Evolutionary conservation across 768 basidiomycete genomes (phyloP).

Genomic region (Leccinum ochraceum): DNA sequence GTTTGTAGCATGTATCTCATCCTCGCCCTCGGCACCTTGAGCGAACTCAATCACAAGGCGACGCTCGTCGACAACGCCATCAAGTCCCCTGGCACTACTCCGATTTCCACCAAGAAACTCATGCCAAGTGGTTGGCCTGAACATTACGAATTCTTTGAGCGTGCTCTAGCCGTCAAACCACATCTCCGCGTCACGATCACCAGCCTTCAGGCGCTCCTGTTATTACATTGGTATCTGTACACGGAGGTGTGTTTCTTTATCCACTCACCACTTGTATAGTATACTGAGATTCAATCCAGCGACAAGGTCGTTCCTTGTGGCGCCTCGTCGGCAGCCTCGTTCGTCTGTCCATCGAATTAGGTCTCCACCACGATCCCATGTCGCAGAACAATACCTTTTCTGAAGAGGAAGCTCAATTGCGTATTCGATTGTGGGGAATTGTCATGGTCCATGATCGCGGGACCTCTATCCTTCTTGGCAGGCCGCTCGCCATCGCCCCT

Average conservation of each 20-base stretch:
- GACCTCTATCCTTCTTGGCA: slow-evolving; percentile 83
- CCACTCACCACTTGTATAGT: neutral
- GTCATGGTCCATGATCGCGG: slow-evolving; percentile 87
- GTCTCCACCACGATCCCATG: slow-evolving; percentile 83
- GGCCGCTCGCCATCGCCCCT: slow-evolving; percentile 80
- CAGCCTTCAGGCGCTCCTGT: slow-evolving; percentile 79
- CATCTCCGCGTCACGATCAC: slow-evolving; percentile 81
- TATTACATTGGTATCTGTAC: slow-evolving; percentile 89
- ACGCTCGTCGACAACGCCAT: slow-evolving; percentile 51
- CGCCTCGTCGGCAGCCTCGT: slow-evolving; percentile 85
- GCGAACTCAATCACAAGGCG: slow-evolving; percentile 75
- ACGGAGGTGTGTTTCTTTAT: slow-evolving; percentile 60
- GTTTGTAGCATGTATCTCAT: slow-evolving; percentile 77
- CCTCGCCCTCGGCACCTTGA: slow-evolving; percentile 78
- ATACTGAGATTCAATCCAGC: slow-evolving; percentile 42
- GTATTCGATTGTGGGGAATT: slow-evolving; percentile 83
- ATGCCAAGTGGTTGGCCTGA: slow-evolving; percentile 69
- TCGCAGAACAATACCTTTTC: slow-evolving; percentile 62
- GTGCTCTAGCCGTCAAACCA: slow-evolving; percentile 75
- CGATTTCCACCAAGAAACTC: slow-evolving; percentile 54
- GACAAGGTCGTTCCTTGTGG: slow-evolving; percentile 89
- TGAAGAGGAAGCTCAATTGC: slow-evolving; percentile 73
- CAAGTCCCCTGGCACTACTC: slow-evolving; percentile 33
- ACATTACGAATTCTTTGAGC: slow-evolving; percentile 83
- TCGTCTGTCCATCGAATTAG: slow-evolving; percentile 78